Evolutionary conservation across 306 rosid species (phyloP).

Genomic region (Dalbergia cultrata): DNA sequence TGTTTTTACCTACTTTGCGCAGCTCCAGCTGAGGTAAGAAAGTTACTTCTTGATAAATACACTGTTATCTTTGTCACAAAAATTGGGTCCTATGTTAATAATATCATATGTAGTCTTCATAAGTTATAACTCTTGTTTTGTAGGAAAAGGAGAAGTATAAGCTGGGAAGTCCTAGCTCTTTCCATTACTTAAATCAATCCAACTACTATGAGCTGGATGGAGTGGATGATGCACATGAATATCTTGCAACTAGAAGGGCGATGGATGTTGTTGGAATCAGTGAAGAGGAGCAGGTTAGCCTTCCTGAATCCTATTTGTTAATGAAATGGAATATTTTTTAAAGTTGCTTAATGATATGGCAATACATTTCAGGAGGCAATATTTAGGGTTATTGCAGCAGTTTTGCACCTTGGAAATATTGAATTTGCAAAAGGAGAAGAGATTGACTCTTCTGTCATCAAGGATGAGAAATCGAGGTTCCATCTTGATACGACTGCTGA

Average conservation of each 20-base stretch:
- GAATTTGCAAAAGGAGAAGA: conserved; percentile 97
- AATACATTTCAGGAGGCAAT: conserved; percentile 83
- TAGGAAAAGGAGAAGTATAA: conserved; percentile 90
- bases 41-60: conserved; percentile 44
- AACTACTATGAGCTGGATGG: conserved; percentile 88
- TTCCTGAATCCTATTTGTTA: conserved; percentile 42
- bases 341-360: conserved; percentile 45
- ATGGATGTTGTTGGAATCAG: conserved; percentile 99
- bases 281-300: conserved; percentile 90
- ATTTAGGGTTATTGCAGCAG: conserved; percentile 94
- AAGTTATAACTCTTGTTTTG: conserved; percentile 28
- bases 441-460: conserved; percentile 91
- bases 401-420: conserved; percentile 97
- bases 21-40: conserved; percentile 89
- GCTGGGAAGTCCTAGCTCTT: conserved; percentile 83
- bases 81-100: conserved; percentile 19
- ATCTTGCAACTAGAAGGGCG: conserved; percentile 97
- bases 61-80: conserved; percentile 32
- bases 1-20: conserved; percentile 99
- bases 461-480: conserved; percentile 91
- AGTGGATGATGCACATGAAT: conserved; percentile 88
- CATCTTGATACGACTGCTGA: conserved; percentile 94
- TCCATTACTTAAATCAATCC: conserved; percentile 97
- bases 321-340: neutral
- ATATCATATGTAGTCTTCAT: conserved; percentile 10